Percentiles rank a stretch among this genome's conserved stretches.
These are phyloP conservation scores for Aspergillus hiratsukae DNA, from an alignment of 2,329 filamentous ascomycete genomes.

Conservation along the genomic window DNA sequence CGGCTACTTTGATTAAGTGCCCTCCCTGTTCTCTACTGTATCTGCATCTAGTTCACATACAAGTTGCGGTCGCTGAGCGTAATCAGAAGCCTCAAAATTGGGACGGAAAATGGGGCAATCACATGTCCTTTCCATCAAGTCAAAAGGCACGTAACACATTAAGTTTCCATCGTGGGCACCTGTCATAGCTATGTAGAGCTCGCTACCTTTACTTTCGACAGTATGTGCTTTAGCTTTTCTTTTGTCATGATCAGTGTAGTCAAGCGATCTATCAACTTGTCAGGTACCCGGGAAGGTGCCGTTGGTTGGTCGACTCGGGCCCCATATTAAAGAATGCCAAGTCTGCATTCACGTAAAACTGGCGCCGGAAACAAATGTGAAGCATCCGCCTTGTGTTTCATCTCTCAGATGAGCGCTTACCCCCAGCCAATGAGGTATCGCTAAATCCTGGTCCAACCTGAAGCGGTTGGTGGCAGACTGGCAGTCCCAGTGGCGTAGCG, in stretches of 20 bases:
- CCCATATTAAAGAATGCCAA: constrained; percentile 15
- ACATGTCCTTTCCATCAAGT: not conserved
- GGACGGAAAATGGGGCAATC: too few relatives aligned
- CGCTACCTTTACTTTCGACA: not conserved
- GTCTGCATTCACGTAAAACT: constrained; percentile 30
- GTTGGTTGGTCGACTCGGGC: not conserved
- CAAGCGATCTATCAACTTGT: not conserved
- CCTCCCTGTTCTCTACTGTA: not conserved
- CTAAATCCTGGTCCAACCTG: constrained; percentile 3
- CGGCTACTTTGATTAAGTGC: not conserved
- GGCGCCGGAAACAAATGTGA: constrained; percentile 30
- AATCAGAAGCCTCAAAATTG: not conserved
- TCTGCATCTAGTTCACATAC: not conserved
- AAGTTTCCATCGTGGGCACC: not conserved
- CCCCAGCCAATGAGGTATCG: constrained; percentile 19
- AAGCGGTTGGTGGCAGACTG: constrained; percentile 1
- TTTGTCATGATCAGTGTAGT: not conserved
- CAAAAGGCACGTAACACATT: not conserved
- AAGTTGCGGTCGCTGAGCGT: not conserved
- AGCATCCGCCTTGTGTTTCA: constrained; percentile 35
- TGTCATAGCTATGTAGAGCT: not conserved
- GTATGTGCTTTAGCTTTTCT: not conserved
- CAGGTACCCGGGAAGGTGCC: not conserved
- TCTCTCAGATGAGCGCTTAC: constrained; percentile 29
- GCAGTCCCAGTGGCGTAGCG: not conserved